Evolutionary conservation across 2,329 filamentous ascomycete species (phyloP), one percentile per base, ranked within the genome.

Genomic region (Pezicula radicicola): DNA sequence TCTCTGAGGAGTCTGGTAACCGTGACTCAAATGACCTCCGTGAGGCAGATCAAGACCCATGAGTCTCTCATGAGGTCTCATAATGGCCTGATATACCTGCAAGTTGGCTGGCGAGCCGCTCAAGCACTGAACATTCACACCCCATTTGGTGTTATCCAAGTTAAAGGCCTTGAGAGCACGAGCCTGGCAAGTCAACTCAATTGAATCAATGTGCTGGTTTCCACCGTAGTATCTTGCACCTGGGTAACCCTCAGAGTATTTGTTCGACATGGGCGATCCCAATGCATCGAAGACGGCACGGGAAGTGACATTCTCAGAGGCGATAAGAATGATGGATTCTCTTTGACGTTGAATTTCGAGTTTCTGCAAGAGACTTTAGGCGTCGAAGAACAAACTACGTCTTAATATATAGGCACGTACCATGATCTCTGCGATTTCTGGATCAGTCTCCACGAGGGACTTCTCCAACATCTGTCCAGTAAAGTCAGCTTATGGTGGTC

Each of bases 261-360:
- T 99, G 84, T 99, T 96, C 75, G 89, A 91, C 89, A 94, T 95
- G 72, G 89, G 88, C 53, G 87, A 92, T 67, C 94, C 94, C 61
- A 99, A 85, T 55, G 94, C 94, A 77, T 99, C 92, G 78, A 96
- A 96, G 68, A 99, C 94, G 66, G 94, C 92, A 65, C 92, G 91
- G 58, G 94, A 99, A 53, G 94, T 99, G 76, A 99, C 92, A 81
- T 99, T 99, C 80, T 99, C 94, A 52, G 94, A 97, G 68, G 94
- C 93, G 67, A 99, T 99, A 71, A 99, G 87, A 69, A 97, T 90
- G 75, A 99, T 96, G 66, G 92, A 97, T 81, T 99, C 92, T 73
- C 91, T 87, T 80, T 99, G 94, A 70, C 94, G 91, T 83, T 96
- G 85, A 68, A 97, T 88, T 77, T 97, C 93, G 66, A 89, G 85